Evolutionary conservation across 169 alveolate genomes (phyloP), one percentile per base, ranked within the genome.

Genomic region (Cryptosporidium andersoni): DNA sequence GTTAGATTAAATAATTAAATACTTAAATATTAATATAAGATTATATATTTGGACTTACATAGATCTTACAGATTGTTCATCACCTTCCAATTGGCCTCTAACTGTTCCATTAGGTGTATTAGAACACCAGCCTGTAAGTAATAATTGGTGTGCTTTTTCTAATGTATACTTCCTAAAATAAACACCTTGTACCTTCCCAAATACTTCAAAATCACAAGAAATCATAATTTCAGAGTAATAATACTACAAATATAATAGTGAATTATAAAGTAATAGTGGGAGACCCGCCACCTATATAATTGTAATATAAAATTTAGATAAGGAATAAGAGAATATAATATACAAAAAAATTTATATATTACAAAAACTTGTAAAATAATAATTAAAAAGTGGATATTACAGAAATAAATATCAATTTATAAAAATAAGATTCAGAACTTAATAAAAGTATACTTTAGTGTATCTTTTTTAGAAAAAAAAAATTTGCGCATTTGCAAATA

Each of bases 101-200:
- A 90, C 93, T 12, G 94, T 80, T 11, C 90, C 91, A 7, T 64
- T 47, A 43, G 55, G 2, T 11, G 93, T 80, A 42, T 90, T 90
- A 36, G 51, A 40, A 45, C 88, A 89, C 93, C 93, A 90, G 1
- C 93, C 93, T 25, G 53, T 60, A 4, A 90, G n/a, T 2, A 81
- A 92, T 7, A 90, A 82, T 43, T 81, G 64, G 39, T 63, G 42
- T 1, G 93, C 93, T 40, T 65, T 55, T 8, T 14, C 16, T 6
- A 14, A 49, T 12, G 93, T 90, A 68, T 90, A 52, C 80, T 51
- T 89, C 45, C 93, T 51, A 66, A 90, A 90, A 56, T 34, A 88
- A 7, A 90, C 93, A n/a, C 93, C 94, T 65, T 90, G 93, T 64
- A 90, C 93, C 16, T 36, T 90, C 1, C 93, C 93, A 45, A 89